Conservation (phyloP, 129 eudicot species). For the Pulicaria dysenterica region DNA sequence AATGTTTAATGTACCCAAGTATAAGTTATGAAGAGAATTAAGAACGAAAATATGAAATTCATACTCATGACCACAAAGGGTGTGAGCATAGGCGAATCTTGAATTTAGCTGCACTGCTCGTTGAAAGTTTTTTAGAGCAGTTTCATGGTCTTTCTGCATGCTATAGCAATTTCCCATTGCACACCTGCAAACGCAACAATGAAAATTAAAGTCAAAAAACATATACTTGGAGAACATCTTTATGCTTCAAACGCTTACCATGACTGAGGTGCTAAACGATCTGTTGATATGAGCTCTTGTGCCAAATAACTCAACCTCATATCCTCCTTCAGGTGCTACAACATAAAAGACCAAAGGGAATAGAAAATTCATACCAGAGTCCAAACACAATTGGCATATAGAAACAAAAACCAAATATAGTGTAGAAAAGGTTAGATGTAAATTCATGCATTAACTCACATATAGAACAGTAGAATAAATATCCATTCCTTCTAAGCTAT, state of each 20-base stretch:
- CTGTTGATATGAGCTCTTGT: slow-evolving; percentile 92
- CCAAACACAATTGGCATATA: not conserved
- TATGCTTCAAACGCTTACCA: slow-evolving; percentile 51
- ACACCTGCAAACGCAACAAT: slow-evolving; percentile 55
- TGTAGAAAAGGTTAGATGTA: slow-evolving; percentile 8
- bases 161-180: slow-evolving; percentile 99
- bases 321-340: slow-evolving; percentile 94
- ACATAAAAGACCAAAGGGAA: slow-evolving; percentile 23
- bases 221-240: not conserved
- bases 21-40: not conserved
- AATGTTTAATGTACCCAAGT: not conserved
- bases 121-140: slow-evolving; percentile 94
- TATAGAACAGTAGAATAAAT: slow-evolving; percentile 84
- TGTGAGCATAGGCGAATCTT: slow-evolving; percentile 95
- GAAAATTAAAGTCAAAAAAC: not conserved
- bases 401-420: not conserved
- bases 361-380: not conserved
- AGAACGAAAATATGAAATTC: slow-evolving; percentile 18
- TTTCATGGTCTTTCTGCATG: slow-evolving; percentile 99
- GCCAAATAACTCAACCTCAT: slow-evolving; percentile 97
- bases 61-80: slow-evolving; percentile 99
- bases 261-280: slow-evolving; percentile 95
- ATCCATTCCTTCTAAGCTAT: slow-evolving; percentile 96
- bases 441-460: slow-evolving; percentile 49
- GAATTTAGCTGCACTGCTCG: slow-evolving; percentile 86